These are phyloP conservation scores for Penicillium sp. DNA, from an alignment of 2,329 filamentous ascomycete genomes.

Conservation along the genomic window DNA sequence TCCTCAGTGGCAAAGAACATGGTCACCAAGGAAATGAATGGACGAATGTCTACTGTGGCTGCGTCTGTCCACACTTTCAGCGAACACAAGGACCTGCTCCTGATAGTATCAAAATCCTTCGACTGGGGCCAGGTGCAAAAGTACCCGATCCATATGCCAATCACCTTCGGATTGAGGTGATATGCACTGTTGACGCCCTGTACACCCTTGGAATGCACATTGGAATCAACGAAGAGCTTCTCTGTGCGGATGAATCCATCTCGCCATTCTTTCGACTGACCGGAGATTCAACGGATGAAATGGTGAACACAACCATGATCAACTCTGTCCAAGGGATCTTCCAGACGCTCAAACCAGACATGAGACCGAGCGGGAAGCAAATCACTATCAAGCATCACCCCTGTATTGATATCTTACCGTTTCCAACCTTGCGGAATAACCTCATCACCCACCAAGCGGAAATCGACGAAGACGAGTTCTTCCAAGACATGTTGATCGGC, in stretches of 20 bases:
- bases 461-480: slow-evolving; percentile 19
- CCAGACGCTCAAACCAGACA: slow-evolving; percentile 17
- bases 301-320: slow-evolving; percentile 8
- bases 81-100: slow-evolving; percentile 3
- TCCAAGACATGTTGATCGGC: slow-evolving; percentile 13
- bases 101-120: slow-evolving; percentile 9
- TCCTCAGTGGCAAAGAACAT: neutral
- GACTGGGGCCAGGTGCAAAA: slow-evolving; percentile 7
- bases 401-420: slow-evolving; percentile 18
- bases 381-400: slow-evolving; percentile 18
- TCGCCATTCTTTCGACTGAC: slow-evolving; percentile 25
- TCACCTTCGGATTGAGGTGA: slow-evolving; percentile 22
- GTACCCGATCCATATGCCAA: slow-evolving; percentile 24
- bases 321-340: slow-evolving; percentile 11
- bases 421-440: slow-evolving; percentile 16
- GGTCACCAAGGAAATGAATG: slow-evolving; percentile 3
- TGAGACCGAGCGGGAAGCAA: slow-evolving; percentile 17
- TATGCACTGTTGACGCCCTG: slow-evolving; percentile 24
- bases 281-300: slow-evolving; percentile 1
- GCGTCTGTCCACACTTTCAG: slow-evolving; percentile 10
- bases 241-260: slow-evolving; percentile 22
- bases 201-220: slow-evolving; percentile 17
- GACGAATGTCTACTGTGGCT: slow-evolving; percentile 15
- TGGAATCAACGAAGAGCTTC: slow-evolving; percentile 19
- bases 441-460: slow-evolving; percentile 11